A percentile compares a stretch with the other conserved stretches of the same genome.
Evolutionary conservation across 129 eudicot species (phyloP).

Genomic region (Escallonia herrerae): DNA sequence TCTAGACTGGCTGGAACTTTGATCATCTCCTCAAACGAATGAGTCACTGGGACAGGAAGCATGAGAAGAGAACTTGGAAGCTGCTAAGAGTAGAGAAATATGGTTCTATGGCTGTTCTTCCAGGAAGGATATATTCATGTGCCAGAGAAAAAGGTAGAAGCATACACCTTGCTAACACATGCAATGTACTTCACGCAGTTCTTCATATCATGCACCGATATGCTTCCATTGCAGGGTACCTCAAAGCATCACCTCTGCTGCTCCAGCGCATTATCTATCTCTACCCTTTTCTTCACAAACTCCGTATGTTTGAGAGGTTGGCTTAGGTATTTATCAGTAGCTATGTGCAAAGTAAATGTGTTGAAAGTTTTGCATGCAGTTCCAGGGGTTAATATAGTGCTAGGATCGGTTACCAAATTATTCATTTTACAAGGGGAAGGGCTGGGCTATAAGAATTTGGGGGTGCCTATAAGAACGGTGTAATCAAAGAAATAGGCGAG

Average conservation of each 20-base stretch:
- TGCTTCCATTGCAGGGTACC: slow-evolving; percentile 10
- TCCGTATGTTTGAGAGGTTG: too few species aligned
- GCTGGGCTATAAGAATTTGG: too few species aligned
- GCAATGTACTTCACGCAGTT: slow-evolving; percentile 21
- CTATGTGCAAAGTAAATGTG: too few species aligned
- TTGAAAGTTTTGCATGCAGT: too few species aligned
- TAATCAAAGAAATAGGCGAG: too few species aligned
- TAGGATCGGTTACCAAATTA: too few species aligned
- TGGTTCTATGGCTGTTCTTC: slow-evolving; percentile 1
- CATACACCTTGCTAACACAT: background rate
- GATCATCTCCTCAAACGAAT: background rate
- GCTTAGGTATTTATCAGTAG: too few species aligned
- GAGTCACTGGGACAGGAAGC: background rate
- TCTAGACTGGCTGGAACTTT: background rate
- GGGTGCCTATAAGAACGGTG: too few species aligned
- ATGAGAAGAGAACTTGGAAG: slow-evolving; percentile 2
- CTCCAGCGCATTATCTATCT: background rate
- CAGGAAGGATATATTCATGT: background rate
- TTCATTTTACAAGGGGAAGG: too few species aligned
- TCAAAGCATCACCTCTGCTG: slow-evolving; percentile 8
- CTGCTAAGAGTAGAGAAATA: background rate
- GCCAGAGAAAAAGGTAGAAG: background rate
- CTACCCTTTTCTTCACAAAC: too few species aligned
- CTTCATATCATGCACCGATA: slow-evolving; percentile 10
- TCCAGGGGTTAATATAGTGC: too few species aligned